Base-by-base conservation (phyloP, 805 yeast species). In the Pichia pseudocactophila region DNA sequence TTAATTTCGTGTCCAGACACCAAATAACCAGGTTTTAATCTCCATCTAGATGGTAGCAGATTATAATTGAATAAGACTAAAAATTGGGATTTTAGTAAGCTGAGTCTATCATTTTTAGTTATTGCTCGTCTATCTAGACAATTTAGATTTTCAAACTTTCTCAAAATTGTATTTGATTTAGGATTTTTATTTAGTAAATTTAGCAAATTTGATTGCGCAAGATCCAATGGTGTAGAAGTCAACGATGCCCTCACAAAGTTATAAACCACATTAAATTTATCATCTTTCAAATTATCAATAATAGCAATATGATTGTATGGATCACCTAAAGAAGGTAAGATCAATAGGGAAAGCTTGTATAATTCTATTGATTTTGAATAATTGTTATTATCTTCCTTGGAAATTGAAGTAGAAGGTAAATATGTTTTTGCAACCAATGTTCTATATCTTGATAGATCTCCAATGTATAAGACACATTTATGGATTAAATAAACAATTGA, bases 261-360 rank as follows among this genome's bases (percentile, higher is more conserved):
- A 46, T 74, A 68, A 32, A 70, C 64, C 20, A 78, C 74, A 38
- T 62, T 61, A 44, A 63, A 69, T 40, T 68, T 68, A 46, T 71
- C 73, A 42, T 68, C 72, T 37, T 65, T 64, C 39, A 71, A 64
- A 65, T 75, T 74, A 45, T 73, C 69, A 33, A 70, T 62, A 30
- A 79, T 71, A 3, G 80, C 84, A 37, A 75, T 67, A 50, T 76
- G 79, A 49, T 76, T 76, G 50, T 74, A 74, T 25, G 77, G 80
- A 51, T 80, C 88, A 41, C 83, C 83, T 43, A 79, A 66, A 0
- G 85, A 74, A 1, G 90, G 89, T 22, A 80, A 57, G 16, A 82
- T 59, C 22, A 74, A 53, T 27, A 76, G 70, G 16, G 86, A 78
- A 36, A 67, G 57, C 38, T 72, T 68, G 51, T 78, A 76, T 41